Percentiles rank a stretch among this genome's conserved stretches.
These are phyloP conservation scores for Sclerotinia sclerotiorum DNA, from an alignment of 2,329 filamentous ascomycete genomes.

Conservation along the genomic window DNA sequence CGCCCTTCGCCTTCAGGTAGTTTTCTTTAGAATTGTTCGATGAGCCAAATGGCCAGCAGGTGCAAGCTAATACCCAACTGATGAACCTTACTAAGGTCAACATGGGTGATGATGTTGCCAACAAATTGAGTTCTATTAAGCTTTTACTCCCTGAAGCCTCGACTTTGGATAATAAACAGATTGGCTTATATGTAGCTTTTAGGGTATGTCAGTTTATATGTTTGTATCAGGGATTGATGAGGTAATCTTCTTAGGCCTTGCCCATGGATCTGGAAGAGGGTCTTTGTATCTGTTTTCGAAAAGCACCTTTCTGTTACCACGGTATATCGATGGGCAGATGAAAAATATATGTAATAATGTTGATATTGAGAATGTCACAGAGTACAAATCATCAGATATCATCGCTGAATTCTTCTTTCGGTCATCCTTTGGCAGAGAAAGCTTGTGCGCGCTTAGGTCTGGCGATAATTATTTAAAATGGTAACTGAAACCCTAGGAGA, in stretches of 20 bases:
- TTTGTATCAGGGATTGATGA: constrained; percentile 54
- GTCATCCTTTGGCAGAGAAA: background rate
- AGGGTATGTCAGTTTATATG: constrained; percentile 11
- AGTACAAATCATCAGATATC: background rate
- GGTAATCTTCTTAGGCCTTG: constrained; percentile 51
- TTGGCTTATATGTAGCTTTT: too few species aligned
- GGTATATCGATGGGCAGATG: background rate
- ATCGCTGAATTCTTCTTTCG: background rate
- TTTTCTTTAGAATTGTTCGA: background rate
- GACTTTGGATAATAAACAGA: too few species aligned
- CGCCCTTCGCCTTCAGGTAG: background rate
- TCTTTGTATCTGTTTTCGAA: background rate
- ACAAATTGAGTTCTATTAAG: too few species aligned
- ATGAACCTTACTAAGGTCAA: constrained; percentile 14
- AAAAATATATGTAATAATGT: background rate
- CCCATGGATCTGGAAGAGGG: constrained; percentile 51
- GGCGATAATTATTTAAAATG: background rate
- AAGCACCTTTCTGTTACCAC: background rate
- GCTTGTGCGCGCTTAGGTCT: background rate
- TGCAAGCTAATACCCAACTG: constrained; percentile 1
- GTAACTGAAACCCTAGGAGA: background rate
- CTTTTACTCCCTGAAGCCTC: too few species aligned
- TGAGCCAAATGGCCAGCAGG: background rate
- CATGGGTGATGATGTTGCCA: too few species aligned
- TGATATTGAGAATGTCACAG: constrained; percentile 17